Evolutionary conservation across 306 rosid species (phyloP).

Genomic region (Chamaecrista fasciculata): DNA sequence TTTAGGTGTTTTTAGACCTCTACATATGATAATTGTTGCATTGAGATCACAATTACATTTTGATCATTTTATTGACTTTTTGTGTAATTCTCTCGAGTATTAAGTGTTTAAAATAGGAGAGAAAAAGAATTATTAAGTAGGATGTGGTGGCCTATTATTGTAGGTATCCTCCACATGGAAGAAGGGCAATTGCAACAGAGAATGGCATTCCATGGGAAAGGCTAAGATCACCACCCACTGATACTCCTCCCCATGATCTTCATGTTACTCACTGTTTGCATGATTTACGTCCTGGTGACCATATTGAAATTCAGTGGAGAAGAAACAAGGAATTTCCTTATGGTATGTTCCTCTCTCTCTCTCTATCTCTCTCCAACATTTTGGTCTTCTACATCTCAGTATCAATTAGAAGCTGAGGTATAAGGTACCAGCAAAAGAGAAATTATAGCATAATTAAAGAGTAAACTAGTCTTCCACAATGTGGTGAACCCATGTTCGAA

Average conservation of each 20-base stretch:
- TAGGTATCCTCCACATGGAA: slow-evolving; percentile 95
- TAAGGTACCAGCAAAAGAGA: neutral
- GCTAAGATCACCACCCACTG: slow-evolving; percentile 77
- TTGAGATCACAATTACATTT: no score
- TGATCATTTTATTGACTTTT: no score
- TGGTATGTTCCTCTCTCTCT: slow-evolving; percentile 57
- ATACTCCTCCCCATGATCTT: slow-evolving; percentile 74
- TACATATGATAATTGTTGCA: no score
- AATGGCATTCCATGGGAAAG: slow-evolving; percentile 76
- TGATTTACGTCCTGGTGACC: slow-evolving; percentile 79
- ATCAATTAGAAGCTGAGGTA: neutral
- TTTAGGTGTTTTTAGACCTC: no score
- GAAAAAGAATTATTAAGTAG: neutral
- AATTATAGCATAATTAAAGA: neutral
- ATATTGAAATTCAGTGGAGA: slow-evolving; percentile 94
- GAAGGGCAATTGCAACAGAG: slow-evolving; percentile 68
- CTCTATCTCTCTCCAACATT: slow-evolving; percentile 21
- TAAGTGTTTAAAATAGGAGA: no score
- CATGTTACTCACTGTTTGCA: slow-evolving; percentile 70
- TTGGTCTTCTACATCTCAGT: slow-evolving; percentile 2
- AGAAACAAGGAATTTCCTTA: slow-evolving; percentile 93
- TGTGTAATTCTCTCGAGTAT: no score
- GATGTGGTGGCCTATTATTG: slow-evolving; percentile 30
- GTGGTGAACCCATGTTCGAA: no score
- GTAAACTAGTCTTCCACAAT: no score